A percentile compares a stretch with the other conserved stretches of the same genome.
phyloP scores from a whole-genome alignment of 352 stramenopile genomes.

The Phytophthora nicotianae region DNA sequence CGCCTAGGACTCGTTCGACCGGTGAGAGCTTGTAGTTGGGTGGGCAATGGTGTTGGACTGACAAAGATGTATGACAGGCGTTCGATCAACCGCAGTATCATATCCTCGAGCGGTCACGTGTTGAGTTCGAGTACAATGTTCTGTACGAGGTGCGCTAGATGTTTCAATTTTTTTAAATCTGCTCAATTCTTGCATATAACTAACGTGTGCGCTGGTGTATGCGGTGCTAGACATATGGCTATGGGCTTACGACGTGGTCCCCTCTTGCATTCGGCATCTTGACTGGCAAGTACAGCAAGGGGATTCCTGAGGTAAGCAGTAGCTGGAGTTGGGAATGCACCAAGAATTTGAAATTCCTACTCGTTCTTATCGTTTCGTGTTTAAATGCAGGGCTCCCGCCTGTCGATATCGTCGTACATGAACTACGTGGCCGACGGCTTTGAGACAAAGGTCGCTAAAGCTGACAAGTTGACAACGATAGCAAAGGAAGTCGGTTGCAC shows the following conservation, averaged over 20 bases:
- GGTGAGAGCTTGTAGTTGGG: slow-evolving; percentile 8
- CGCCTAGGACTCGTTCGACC: slow-evolving; percentile 46
- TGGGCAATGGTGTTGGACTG: not conserved
- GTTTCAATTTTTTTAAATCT: not conserved
- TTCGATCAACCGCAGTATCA: slow-evolving; percentile 78
- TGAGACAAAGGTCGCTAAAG: slow-evolving; percentile 32
- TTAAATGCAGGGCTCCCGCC: slow-evolving; percentile 36
- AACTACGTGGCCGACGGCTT: slow-evolving; percentile 44
- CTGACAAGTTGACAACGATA: slow-evolving; percentile 36
- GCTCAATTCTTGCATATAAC: not conserved
- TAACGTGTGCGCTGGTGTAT: not conserved
- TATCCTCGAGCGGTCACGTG: slow-evolving; percentile 63
- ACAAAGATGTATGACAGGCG: slow-evolving; percentile 30
- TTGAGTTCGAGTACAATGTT: slow-evolving; percentile 64
- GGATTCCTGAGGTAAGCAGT: slow-evolving; percentile 37
- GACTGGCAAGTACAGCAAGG: slow-evolving; percentile 80
- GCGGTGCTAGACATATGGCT: slow-evolving; percentile 54
- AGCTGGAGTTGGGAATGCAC: not conserved
- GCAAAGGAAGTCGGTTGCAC: slow-evolving; percentile 47
- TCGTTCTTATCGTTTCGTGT: not conserved
- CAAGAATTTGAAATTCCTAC: not conserved
- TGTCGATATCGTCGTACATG: slow-evolving; percentile 46
- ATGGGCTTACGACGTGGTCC: slow-evolving; percentile 74
- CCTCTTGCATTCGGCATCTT: slow-evolving; percentile 67
- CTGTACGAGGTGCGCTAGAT: slow-evolving; percentile 47